Base-by-base conservation (phyloP, 2,329 filamentous ascomycete genomes). In the Graphilbum fragrans region DNA sequence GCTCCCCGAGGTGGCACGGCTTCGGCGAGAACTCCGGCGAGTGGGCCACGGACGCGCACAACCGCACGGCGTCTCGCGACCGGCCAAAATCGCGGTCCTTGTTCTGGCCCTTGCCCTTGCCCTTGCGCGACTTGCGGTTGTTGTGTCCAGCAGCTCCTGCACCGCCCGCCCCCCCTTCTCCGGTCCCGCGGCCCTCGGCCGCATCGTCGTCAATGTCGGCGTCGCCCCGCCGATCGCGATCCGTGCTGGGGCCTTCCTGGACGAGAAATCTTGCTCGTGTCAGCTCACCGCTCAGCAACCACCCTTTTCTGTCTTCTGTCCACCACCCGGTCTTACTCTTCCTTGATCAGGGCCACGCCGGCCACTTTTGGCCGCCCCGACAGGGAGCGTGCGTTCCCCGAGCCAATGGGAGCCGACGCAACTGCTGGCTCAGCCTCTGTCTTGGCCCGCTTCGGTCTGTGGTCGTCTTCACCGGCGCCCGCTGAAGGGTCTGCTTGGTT, bases 1-100 rank as follows among this genome's bases (percentile, higher is more conserved):
- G 77, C 25, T 86, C 80, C 21, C 84, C 88, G 52, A 80, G 93
- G 38, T 66, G 72, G 60, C 92, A 96, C 21, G 77, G 65, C 47
- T 70, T 67, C 0, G 87, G 85, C 3, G 86, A 88, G 58, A 94
- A 94, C 56, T 96, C 90, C 31, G 82, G 69, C 47, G 67, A 72
- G 53, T 77, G 72, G 17, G 75, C 74, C 46, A 84, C 72, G 41
- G 80, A 86, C 52, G 78, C 76, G 62, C 90, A 96, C 9, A 96
- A 72, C 33, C 75, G 75, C 42, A 88, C 70, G 23, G 74, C 74
- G 56, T 96, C 90, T 46, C 77, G 73, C 34, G 86, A 92, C 48
- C 70, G 77, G 39, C 87, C 87, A 57, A 92, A 95, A 35, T 74
- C 74, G 43, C 90, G 82, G 50, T 77, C 77, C 49, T 80, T 87